Conservation (phyloP, 805 yeast species). For the Priceomyces haplophilus region DNA sequence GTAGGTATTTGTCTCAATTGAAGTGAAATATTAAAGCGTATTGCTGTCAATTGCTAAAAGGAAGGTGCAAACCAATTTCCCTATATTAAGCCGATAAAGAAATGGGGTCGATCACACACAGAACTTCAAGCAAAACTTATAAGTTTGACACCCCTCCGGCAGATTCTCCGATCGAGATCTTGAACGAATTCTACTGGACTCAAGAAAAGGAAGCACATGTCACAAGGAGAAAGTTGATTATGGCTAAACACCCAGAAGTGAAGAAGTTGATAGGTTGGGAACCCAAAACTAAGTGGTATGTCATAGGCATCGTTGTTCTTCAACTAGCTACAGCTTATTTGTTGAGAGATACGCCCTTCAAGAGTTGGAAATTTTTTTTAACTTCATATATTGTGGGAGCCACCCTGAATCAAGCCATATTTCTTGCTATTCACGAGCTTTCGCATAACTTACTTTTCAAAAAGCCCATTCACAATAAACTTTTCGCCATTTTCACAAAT, state of each 20-base stretch:
- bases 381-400: slow-evolving; percentile 82
- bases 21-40: neutral
- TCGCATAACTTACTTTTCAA: slow-evolving; percentile 83
- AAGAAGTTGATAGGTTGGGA: slow-evolving; percentile 81
- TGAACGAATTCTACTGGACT: slow-evolving; percentile 81
- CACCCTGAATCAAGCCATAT: slow-evolving; percentile 78
- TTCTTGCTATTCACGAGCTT: slow-evolving; percentile 84
- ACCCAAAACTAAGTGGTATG: slow-evolving; percentile 78
- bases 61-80: too few species aligned
- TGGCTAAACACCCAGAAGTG: slow-evolving; percentile 75
- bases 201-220: slow-evolving; percentile 79
- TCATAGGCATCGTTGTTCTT: slow-evolving; percentile 58
- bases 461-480: slow-evolving; percentile 70
- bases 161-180: slow-evolving; percentile 37
- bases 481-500: slow-evolving; percentile 74
- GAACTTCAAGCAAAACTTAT: slow-evolving; percentile 26
- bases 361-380: slow-evolving; percentile 52
- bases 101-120: slow-evolving; percentile 20
- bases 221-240: slow-evolving; percentile 65
- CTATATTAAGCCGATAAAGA: too few species aligned
- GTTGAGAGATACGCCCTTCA: slow-evolving; percentile 53
- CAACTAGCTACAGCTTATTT: slow-evolving; percentile 66
- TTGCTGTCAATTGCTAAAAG: too few species aligned
- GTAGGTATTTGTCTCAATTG: neutral
- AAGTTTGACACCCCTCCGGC: slow-evolving; percentile 39